Evolutionary conservation across 495 filamentous ascomycete genomes (phyloP).

Genomic region (Lentithecium fluviatile): DNA sequence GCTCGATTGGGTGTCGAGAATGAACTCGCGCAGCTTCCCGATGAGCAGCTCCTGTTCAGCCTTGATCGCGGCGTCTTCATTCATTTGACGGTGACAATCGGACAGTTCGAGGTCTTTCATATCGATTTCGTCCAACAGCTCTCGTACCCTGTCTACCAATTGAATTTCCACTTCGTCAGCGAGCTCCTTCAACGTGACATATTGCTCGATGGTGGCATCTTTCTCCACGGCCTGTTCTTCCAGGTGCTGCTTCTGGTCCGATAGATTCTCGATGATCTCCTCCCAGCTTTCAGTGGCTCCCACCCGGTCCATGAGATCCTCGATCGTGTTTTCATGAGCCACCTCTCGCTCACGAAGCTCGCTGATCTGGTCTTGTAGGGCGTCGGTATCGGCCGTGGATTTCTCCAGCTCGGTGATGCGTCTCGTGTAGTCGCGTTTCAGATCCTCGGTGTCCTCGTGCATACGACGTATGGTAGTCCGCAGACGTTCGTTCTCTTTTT

Average conservation of each 20-base stretch:
- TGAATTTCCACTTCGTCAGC: constrained; percentile 93
- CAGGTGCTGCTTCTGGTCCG: constrained; percentile 77
- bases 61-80: constrained; percentile 69
- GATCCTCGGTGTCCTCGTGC: constrained; percentile 81
- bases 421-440: constrained; percentile 73
- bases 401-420: constrained; percentile 77
- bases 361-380: constrained; percentile 68
- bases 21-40: constrained; percentile 80
- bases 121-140: constrained; percentile 91
- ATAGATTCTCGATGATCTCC: constrained; percentile 89
- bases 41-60: constrained; percentile 89
- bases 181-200: constrained; percentile 84
- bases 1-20: constrained; percentile 80
- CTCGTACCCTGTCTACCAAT: constrained; percentile 86
- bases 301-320: constrained; percentile 86
- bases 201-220: constrained; percentile 73
- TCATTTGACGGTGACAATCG: constrained; percentile 67
- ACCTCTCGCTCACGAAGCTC: constrained; percentile 68
- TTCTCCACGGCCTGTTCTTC: constrained; percentile 81
- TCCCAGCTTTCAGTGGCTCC: constrained; percentile 84
- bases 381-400: constrained; percentile 70
- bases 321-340: constrained; percentile 70
- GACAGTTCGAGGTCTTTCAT: constrained; percentile 72
- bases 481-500: constrained; percentile 53
- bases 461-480: too few species aligned